Conservation (phyloP, 116 monocot genomes). For the Dioscorea cayenensis region DNA sequence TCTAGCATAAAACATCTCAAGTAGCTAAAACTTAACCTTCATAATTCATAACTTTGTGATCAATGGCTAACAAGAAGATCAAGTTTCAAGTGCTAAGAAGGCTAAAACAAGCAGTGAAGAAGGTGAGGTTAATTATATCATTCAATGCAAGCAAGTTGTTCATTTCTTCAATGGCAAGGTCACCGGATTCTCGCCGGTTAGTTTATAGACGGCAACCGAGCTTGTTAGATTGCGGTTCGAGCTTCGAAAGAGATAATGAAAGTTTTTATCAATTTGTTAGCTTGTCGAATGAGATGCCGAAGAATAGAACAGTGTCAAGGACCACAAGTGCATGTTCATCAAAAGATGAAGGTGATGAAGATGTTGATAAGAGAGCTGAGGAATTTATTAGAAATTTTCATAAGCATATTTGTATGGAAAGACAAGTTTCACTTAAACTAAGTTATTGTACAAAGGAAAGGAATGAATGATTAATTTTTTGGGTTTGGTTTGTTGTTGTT, state of each 20-base stretch:
- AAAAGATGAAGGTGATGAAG: neutral
- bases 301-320: neutral
- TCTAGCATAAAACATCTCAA: no score
- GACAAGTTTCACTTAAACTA: constrained; percentile 34
- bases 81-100: neutral
- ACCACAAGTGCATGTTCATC: constrained; percentile 4
- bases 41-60: neutral
- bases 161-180: neutral
- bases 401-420: constrained; percentile 28
- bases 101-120: constrained; percentile 23
- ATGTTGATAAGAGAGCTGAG: constrained; percentile 28
- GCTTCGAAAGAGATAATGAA: no score
- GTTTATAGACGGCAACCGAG: constrained; percentile 15
- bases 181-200: neutral
- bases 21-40: no score
- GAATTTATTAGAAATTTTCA: constrained; percentile 28
- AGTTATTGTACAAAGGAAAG: constrained; percentile 9
- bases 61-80: neutral
- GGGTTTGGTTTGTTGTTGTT: neutral
- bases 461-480: neutral
- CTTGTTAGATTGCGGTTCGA: constrained; percentile 12
- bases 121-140: constrained; percentile 31
- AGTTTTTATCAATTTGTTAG: neutral
- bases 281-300: constrained; percentile 1
- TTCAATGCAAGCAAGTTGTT: constrained; percentile 34